Base-by-base conservation (phyloP, 2,329 filamentous ascomycete genomes). In the Dactylonectria estremocensis region DNA sequence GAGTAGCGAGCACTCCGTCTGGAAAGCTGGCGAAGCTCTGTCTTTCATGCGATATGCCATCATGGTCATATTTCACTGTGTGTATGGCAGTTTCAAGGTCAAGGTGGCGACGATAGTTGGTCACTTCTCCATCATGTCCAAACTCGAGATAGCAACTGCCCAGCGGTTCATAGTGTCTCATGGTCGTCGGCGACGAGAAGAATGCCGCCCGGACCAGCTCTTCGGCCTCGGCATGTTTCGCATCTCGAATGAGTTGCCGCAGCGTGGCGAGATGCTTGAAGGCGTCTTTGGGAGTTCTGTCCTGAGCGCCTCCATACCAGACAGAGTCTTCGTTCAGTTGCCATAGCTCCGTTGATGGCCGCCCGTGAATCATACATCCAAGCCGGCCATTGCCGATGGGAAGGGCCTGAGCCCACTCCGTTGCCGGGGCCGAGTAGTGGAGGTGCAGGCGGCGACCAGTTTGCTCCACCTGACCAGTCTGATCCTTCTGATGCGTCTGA, bases 301-400 rank as follows among this genome's bases (percentile, higher is more conserved):
- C 76, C 64, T 84, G 83, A 8, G 78, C 79, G 0, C 82, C 83
- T 24, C 84, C 84, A 61, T 82, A 84, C 83, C 82, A 86, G 11
- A 85, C 80, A 1, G 83, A 84, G 63, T 86, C 83, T 70, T 87
- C 85, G 52, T 86, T 87, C 14, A 87, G 75, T 14, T 72, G 71
- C 31, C 81, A 75, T 4, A 86, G 72, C 45, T 82, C 77, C 54
- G 85, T 84, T 1, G 79, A 78, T 13, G 79, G 74, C 13, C 82
- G 80, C 13, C 85, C 85, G 67, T 83, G 82, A 28, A 86, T 70
- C 80, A 85, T 85, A 3, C 73, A 77, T 5, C 77, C 79, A 1
- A 80, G 64, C 18, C 85, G 80, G 11, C 86, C 85, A 70, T 87
- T 87, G 3, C 85, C 85, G 61, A 87, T 80, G 1, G 85, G 85